Base-by-base conservation (phyloP, 768 basidiomycete species). In the Leccinum longicurvipes region DNA sequence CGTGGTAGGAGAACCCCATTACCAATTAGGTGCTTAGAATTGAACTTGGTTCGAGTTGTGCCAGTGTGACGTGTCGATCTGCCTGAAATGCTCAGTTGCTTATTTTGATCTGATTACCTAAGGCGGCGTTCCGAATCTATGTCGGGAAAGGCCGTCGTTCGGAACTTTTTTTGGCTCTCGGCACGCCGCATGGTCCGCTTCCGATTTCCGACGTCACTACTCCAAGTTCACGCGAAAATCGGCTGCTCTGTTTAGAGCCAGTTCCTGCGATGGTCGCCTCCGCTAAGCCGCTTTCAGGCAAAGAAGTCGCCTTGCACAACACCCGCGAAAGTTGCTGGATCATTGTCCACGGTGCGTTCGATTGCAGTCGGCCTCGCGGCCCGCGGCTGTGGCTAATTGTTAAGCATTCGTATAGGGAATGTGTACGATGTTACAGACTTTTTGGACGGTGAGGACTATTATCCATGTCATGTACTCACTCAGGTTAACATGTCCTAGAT, bases 381-480 rank as follows among this genome's bases (percentile, higher is more conserved):
- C 41, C 2, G 6, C 0, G 10, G 23, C 31, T 19, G 28, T 42
- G 25, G 19, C 55, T 66, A 47, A 59, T 15, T 12, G 19, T n/a
- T 32, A 3, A 31, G 19, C 29, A 17, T 24, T 28, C n/a, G 45
- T 47, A 39, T 39, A 86, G 88, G 84, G 57, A 83, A 86, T 47
- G 86, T 82, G 5, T 91, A 90, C 69, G 89, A 91, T 60, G 88
- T 89, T 6, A 88, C 89, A 0, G 86, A 88, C 24, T 89, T 90
- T 67, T 74, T 89, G 42, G 83, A 86, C 58, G 85, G 85, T 85
- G 67, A 62, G 75, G n/a, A 2, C 21, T 36, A 10, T 44, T 5
- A 19, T 3, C 12, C 2, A 19, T 42, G 31, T 42, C 11, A 12
- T 32, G 34, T 36, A 15, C 25, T 53, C 34, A 42, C 19, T 49